phyloP scores from a whole-genome alignment of 805 yeast genomes.

The Candida chilensis region DNA sequence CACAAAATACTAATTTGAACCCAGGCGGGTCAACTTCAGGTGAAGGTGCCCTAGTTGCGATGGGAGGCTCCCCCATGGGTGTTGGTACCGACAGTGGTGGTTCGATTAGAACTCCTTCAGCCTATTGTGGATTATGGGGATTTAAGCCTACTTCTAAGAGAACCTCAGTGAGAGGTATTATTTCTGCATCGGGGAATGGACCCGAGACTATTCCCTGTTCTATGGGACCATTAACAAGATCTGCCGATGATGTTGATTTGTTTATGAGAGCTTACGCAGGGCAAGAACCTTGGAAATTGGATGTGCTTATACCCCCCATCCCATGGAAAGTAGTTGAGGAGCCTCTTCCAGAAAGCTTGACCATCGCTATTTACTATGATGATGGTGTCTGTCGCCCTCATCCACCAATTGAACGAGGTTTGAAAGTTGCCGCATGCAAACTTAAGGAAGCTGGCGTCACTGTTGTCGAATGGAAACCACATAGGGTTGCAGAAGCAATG shows the following conservation, averaged over 20 bases:
- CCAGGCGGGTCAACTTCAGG: constrained; percentile 25
- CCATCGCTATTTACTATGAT: constrained; percentile 54
- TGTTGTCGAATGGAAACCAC: constrained; percentile 47
- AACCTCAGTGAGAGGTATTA: too few relatives aligned
- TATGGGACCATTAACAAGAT: constrained; percentile 59
- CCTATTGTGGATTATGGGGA: constrained; percentile 26
- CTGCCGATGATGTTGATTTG: constrained; percentile 57
- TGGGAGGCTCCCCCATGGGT: constrained; percentile 16
- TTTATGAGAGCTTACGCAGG: constrained; percentile 51
- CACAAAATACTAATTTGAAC: constrained; percentile 6
- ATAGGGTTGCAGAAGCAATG: constrained; percentile 50
- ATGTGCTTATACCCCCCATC: constrained; percentile 34
- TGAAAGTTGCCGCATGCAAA: constrained; percentile 45
- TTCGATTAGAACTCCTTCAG: constrained; percentile 17
- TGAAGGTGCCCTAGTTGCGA: constrained; percentile 15
- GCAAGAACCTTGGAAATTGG: too few relatives aligned
- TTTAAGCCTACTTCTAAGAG: constrained; percentile 32
- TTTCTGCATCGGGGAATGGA: too few relatives aligned
- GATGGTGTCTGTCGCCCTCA: constrained; percentile 61
- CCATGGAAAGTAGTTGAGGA: constrained; percentile 51
- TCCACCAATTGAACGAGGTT: constrained; percentile 54
- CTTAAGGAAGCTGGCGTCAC: constrained; percentile 51
- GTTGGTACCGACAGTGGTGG: constrained; percentile 23
- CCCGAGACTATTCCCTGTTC: constrained; percentile 60
- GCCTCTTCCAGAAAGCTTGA: constrained; percentile 33